These are phyloP conservation scores for Thraustochytrium aureum DNA, from an alignment of 352 stramenopile genomes.

Conservation along the genomic window DNA sequence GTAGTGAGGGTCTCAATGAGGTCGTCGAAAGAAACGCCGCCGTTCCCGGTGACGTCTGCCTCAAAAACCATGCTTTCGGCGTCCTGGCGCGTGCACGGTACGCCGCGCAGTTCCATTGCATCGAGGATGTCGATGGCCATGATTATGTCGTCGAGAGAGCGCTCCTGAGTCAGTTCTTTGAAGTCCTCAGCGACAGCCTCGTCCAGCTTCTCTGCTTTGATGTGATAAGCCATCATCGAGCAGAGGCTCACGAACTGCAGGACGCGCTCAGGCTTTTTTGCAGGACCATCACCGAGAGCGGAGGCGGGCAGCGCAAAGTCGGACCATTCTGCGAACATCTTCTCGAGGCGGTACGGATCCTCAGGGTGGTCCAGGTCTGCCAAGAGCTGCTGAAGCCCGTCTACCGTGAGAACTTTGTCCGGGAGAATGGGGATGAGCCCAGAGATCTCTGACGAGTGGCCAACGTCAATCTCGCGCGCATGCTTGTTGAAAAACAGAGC, in stretches of 20 bases:
- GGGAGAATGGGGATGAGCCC: constrained; percentile 7
- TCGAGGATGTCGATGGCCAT: constrained; percentile 34
- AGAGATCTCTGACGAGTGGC: background rate
- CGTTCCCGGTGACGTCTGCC: constrained; percentile 41
- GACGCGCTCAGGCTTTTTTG: background rate
- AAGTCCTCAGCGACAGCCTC: constrained; percentile 40
- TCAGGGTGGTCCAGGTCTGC: constrained; percentile 21
- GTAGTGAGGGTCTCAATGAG: constrained; percentile 50
- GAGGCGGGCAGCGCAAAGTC: constrained; percentile 30
- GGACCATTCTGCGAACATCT: constrained; percentile 51
- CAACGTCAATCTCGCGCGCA: background rate
- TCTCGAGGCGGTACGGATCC: constrained; percentile 32
- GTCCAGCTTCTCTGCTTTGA: constrained; percentile 45
- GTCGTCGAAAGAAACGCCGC: constrained; percentile 38
- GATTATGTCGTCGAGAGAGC: constrained; percentile 16
- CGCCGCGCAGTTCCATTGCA: background rate
- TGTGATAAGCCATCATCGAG: constrained; percentile 48
- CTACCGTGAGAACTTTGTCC: constrained; percentile 28
- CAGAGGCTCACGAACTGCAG: constrained; percentile 42
- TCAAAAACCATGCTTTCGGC: constrained; percentile 49
- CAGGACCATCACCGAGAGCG: too few species aligned
- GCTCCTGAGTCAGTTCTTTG: constrained; percentile 8
- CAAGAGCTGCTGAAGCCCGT: constrained; percentile 24
- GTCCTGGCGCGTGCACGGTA: constrained; percentile 42
- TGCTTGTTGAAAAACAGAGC: constrained; percentile 43